Evolutionary conservation across 495 filamentous ascomycete genomes (phyloP), one percentile per base, ranked within the genome.

Genomic region (Astrothelium macrocarpum): DNA sequence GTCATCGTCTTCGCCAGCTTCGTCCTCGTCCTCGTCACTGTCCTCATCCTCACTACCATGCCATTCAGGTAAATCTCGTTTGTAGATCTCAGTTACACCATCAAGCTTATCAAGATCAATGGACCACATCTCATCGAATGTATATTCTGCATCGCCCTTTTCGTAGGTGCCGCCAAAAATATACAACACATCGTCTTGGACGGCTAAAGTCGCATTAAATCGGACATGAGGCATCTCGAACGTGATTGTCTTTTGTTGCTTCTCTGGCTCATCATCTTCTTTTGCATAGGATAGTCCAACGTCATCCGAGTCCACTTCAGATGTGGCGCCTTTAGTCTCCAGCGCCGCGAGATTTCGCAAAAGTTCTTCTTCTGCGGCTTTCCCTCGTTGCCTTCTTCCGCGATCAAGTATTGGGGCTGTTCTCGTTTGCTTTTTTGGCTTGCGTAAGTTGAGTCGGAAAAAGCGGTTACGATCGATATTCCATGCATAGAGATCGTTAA

Each of bases 151-250:
- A 70, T 97, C 94, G 25, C 89, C 92, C 74, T 93, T 91, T 71
- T 98, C 94, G 68, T 89, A 96, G 0, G 91, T 98, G 16, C 94
- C 94, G 23, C 94, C 91, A 70, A 93, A 96, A 28, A 96, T 88
- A 71, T 94, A 98, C 0, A 97, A 78, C 16, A 88, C 82, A 75
- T 98, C 94, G 61, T 90, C 90, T 75, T 96, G 91, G 10, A 97
- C 90, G 0, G 94, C 83, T 43, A 98, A 76, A 66, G 91, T 88
- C 2, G 89, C 87, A 66, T 97, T 96, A 75, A 97, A 97, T 49
- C 94, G 79, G 36, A 81, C 81, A 70, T 95, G 91, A 45, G 94
- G 94, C 73, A 95, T 84, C 70, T 91, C 90, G 70, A 88, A 87
- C 1, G 79, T 76, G 5, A 86, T 73, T 7, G 72, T 66, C 66